Conservation (phyloP, 345 rosid genomes). For the Capsella bursapastoris region DNA sequence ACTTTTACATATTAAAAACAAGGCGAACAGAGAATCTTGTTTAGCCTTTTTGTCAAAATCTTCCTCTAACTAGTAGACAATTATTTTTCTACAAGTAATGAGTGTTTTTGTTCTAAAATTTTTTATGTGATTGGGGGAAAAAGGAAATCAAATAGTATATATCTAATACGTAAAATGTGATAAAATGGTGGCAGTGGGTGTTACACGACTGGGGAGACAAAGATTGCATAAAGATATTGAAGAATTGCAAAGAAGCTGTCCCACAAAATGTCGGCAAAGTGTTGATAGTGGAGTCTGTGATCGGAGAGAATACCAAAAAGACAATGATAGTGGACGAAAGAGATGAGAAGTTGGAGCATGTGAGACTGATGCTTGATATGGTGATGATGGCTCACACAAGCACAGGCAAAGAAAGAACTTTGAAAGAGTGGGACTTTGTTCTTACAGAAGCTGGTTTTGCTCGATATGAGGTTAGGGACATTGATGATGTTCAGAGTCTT, state of each 20-base stretch:
- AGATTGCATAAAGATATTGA: conserved; percentile 65
- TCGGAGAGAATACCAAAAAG: conserved; percentile 42
- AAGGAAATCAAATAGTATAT: too few relatives aligned
- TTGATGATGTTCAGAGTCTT: conserved; percentile 50
- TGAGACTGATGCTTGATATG: conserved; percentile 70
- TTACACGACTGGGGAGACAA: conserved; percentile 77
- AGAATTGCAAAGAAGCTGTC: conserved; percentile 68
- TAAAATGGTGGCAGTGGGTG: conserved; percentile 52
- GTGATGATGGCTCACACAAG: conserved; percentile 72
- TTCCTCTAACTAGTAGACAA: neutral
- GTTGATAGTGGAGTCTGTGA: conserved; percentile 60
- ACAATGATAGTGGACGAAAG: conserved; percentile 29
- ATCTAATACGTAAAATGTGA: conserved; percentile 1
- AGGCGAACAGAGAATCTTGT: neutral
- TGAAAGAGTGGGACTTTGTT: conserved; percentile 66
- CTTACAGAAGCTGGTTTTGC: conserved; percentile 63
- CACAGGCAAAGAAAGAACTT: conserved; percentile 68
- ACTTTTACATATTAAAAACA: neutral
- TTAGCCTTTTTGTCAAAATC: neutral
- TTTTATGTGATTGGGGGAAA: too few relatives aligned
- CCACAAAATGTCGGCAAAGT: conserved; percentile 60
- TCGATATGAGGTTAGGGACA: conserved; percentile 47
- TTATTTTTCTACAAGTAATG: too few relatives aligned
- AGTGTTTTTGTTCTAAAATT: too few relatives aligned
- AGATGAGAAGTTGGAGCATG: conserved; percentile 47